Percentiles rank a stretch among this genome's conserved stretches.
Conservation (phyloP, 805 yeast genomes). For the Blastobotrys parvus region DNA sequence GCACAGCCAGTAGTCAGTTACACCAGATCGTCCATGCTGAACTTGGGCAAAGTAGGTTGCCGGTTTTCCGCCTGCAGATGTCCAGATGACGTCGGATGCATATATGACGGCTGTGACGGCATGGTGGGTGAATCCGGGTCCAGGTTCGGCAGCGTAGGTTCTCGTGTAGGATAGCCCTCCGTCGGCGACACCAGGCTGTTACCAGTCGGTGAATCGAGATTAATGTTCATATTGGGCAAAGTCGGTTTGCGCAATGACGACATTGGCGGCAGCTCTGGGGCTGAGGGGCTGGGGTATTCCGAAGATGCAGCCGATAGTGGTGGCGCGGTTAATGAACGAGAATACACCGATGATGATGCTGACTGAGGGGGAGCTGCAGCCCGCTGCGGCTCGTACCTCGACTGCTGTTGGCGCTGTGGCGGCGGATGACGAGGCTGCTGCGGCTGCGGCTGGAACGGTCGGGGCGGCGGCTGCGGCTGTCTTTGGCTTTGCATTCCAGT, state of each 20-base stretch:
- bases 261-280: no score
- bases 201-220: slow-evolving; percentile 1
- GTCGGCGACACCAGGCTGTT: no score
- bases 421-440: no score
- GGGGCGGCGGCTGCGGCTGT: background rate
- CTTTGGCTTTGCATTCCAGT: background rate
- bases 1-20: no score
- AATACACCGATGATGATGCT: background rate
- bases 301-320: background rate
- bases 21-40: slow-evolving; percentile 6
- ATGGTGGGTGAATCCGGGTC: background rate
- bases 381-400: background rate
- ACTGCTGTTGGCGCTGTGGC: no score
- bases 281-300: background rate
- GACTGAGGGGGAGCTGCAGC: background rate
- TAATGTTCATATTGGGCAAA: slow-evolving; percentile 1
- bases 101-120: background rate
- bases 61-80: no score
- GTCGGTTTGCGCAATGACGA: slow-evolving; percentile 6
- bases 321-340: background rate
- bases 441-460: background rate
- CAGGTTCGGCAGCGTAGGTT: background rate
- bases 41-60: slow-evolving; percentile 23
- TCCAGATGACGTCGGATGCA: no score
- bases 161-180: no score